These are phyloP conservation scores for Gracilaria domingensis DNA, from an alignment of 23 red algal genomes.

Conservation along the genomic window DNA sequence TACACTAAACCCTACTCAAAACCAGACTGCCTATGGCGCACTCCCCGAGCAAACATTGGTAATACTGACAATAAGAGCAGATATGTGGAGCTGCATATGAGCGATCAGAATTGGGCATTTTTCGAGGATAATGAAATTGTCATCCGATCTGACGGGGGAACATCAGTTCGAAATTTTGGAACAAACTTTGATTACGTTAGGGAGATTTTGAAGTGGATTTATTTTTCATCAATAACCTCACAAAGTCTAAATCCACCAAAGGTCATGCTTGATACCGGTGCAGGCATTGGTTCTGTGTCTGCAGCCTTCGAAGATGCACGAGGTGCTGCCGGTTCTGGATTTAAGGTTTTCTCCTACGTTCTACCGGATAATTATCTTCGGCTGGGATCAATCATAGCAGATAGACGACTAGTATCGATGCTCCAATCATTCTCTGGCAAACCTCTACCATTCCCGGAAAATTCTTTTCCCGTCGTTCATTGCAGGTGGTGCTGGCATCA, in stretches of 20 bases:
- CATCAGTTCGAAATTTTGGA: slow-evolving; percentile 16
- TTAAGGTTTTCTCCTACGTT: slow-evolving; percentile 34
- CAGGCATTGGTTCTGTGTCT: slow-evolving; percentile 44
- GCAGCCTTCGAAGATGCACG: slow-evolving; percentile 17
- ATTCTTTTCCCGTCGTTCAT: slow-evolving; percentile 35
- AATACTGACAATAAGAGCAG: not conserved
- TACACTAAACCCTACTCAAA: slow-evolving; percentile 6
- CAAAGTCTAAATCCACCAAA: not conserved
- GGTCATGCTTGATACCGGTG: slow-evolving; percentile 49
- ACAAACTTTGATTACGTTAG: slow-evolving; percentile 28
- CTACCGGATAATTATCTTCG: slow-evolving; percentile 36
- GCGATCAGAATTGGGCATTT: slow-evolving; percentile 29
- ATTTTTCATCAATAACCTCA: not conserved
- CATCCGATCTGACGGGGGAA: slow-evolving; percentile 19
- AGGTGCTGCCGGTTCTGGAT: not conserved
- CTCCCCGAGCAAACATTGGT: slow-evolving; percentile 4
- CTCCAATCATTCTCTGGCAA: slow-evolving; percentile 22
- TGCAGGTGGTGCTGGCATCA: slow-evolving; percentile 61
- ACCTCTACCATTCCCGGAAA: slow-evolving; percentile 16
- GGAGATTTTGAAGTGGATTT: not conserved
- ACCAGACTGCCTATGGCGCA: slow-evolving; percentile 28
- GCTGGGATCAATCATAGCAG: slow-evolving; percentile 13
- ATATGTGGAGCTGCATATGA: slow-evolving; percentile 1
- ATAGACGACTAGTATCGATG: slow-evolving; percentile 21
- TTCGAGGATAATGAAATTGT: slow-evolving; percentile 5